Base-by-base conservation (phyloP, 768 basidiomycete genomes). In the Boletus subcaerulescens region DNA sequence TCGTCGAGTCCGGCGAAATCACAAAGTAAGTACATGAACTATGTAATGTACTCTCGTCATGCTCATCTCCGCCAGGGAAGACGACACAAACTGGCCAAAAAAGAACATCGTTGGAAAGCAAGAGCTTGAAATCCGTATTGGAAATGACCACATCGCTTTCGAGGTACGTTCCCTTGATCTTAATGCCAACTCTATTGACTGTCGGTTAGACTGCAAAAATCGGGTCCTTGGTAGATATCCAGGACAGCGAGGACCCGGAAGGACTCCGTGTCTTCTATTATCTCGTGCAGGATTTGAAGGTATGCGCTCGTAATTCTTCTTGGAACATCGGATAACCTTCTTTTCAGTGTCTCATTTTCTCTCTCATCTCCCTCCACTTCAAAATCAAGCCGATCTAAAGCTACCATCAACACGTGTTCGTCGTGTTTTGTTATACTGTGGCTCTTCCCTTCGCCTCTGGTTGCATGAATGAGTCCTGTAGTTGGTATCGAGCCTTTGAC, bases 31-130 rank as follows among this genome's bases (percentile, higher is more conserved):
- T 6, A 8, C 14, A 10, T 22, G 4, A 11, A 33, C 3, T 2
- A 8, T 10, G 13, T 11, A 8, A 2, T 32, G 33, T 50, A 12
- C 45, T 17, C 6, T 22, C 9, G 18, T 24, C 15, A 6, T 3
- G 6, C 51, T 60, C 39, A 64, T 54, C 8, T 1, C n/a, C 38
- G 13, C 41, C 74, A 98, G 95, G 77, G 97, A 99, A 81, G 97
- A 99, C 69, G 97, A 99, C 75, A 81, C 86, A 1, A 91, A 93
- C 65, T 99, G 97, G 97, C 97, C 97, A 5, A 97, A 98, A 76
- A 98, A 97, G 78, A 96, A 96, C 71, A 94, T 98, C 31, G 94
- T 98, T 26, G 97, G 97, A 45, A 94, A 96, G 75, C 97, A 99
- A 71, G 96, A 98, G 73, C 81, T 99, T 38, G 97, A 99, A 73